A percentile compares a stretch with the other conserved stretches of the same genome.
Conservation (phyloP, 805 yeast species). For the Candida insectorum region DNA sequence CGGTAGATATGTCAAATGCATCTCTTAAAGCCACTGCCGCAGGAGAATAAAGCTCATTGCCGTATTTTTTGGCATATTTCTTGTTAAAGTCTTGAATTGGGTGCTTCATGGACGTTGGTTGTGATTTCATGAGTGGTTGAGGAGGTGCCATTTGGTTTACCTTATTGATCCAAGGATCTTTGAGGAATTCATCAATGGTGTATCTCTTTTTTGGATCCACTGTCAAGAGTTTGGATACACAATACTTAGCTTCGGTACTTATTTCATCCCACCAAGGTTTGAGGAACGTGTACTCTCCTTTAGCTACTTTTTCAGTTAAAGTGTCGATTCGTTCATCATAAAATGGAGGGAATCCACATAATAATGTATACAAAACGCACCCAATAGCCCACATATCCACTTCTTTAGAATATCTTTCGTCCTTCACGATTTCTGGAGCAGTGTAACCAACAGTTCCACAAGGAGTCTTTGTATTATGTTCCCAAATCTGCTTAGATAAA, state of each 20-base stretch:
- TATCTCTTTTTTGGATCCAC: constrained; percentile 69
- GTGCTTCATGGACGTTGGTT: constrained; percentile 13
- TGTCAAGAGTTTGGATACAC: constrained; percentile 63
- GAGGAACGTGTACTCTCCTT: constrained; percentile 71
- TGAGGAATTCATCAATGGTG: constrained; percentile 66
- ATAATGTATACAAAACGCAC: constrained; percentile 86
- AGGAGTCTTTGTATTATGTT: constrained; percentile 88
- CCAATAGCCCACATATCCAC: constrained; percentile 99
- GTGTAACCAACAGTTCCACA: constrained; percentile 99
- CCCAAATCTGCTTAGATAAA: constrained; percentile 84
- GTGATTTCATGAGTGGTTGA: not conserved
- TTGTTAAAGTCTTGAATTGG: constrained; percentile 23
- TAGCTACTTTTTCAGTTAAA: constrained; percentile 75
- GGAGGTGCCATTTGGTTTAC: constrained; percentile 10
- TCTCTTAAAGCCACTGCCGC: constrained; percentile 81
- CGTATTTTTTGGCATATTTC: constrained; percentile 17
- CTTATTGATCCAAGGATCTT: constrained; percentile 69
- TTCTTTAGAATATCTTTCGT: constrained; percentile 85
- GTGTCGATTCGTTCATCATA: constrained; percentile 78
- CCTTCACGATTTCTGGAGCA: constrained; percentile 96
- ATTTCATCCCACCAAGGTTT: constrained; percentile 92
- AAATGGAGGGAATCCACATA: constrained; percentile 98
- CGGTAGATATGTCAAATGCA: constrained; percentile 82
- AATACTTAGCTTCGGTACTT: constrained; percentile 60
- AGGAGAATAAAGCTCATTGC: constrained; percentile 49